A percentile compares a stretch with the other conserved stretches of the same genome.
Evolutionary conservation across 2,329 filamentous ascomycete species (phyloP).

Genomic region (Diplocarpon rosae): DNA sequence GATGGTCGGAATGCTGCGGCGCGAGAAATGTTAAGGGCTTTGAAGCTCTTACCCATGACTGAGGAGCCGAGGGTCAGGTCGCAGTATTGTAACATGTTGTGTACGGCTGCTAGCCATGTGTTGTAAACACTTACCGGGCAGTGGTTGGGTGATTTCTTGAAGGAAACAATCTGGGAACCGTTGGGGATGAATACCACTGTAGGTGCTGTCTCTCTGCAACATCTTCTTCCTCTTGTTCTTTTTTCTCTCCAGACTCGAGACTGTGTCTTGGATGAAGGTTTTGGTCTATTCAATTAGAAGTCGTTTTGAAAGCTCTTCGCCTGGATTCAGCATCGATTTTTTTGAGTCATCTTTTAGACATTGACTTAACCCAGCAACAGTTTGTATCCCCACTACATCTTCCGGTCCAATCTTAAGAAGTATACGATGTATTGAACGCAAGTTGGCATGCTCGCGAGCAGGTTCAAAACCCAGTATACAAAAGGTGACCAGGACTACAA

Average conservation of each 20-base stretch:
- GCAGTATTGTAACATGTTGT: conserved; percentile 43
- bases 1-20: conserved; percentile 18
- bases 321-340: too few relatives aligned
- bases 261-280: too few relatives aligned
- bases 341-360: too few relatives aligned
- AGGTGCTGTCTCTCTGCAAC: conserved; percentile 3
- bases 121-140: conserved; percentile 33
- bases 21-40: conserved; percentile 29
- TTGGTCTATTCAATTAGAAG: too few relatives aligned
- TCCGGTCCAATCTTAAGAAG: background rate
- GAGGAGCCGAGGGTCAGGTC: conserved; percentile 35
- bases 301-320: too few relatives aligned
- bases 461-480: conserved; percentile 15
- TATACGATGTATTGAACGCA: background rate
- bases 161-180: conserved; percentile 33
- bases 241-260: background rate
- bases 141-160: conserved; percentile 32
- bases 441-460: background rate
- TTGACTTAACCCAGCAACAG: too few relatives aligned
- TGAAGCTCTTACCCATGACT: conserved; percentile 35
- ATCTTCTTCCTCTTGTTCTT: too few relatives aligned
- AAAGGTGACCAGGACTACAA: conserved; percentile 18
- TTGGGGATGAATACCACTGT: conserved; percentile 36
- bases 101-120: conserved; percentile 33
- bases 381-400: conserved; percentile 17